A percentile compares a stretch with the other conserved stretches of the same genome.
Evolutionary conservation across 768 basidiomycete species (phyloP).

Genomic region (Panus rudis): DNA sequence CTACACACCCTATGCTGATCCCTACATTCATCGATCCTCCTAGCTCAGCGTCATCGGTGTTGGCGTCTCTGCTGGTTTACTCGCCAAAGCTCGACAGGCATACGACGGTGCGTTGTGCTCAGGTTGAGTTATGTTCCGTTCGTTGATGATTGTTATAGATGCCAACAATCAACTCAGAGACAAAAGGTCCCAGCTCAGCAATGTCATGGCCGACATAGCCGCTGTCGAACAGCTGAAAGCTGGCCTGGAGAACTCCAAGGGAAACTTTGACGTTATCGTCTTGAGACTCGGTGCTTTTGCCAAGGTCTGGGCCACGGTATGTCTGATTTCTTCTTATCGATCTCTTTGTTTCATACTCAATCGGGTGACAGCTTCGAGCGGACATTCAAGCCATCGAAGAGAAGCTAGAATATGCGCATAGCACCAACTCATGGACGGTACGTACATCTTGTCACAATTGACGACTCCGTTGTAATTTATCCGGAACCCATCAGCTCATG

Average conservation of each 20-base stretch:
- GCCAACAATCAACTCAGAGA: no score
- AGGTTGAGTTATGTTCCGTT: no score
- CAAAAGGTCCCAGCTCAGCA: no score
- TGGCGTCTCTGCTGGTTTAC: neutral
- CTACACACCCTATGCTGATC: no score
- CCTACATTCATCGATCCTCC: no score
- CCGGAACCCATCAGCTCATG: neutral
- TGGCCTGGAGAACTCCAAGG: neutral
- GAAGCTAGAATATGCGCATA: neutral
- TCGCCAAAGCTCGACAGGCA: no score
- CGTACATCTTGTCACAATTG: neutral
- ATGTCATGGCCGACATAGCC: no score
- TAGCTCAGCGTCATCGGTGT: neutral
- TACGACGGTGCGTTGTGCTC: no score
- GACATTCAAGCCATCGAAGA: neutral
- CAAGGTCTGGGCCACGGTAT: neutral
- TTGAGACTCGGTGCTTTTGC: neutral
- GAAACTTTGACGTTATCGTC: neutral
- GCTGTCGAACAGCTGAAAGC: conserved; percentile 1
- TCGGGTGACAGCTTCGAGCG: neutral
- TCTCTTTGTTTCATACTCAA: neutral
- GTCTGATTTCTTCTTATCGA: neutral
- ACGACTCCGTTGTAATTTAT: neutral
- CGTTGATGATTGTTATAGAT: no score
- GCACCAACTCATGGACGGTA: neutral